phyloP scores from a whole-genome alignment of 2,329 filamentous ascomycete species.

The Fusarium sp. region DNA sequence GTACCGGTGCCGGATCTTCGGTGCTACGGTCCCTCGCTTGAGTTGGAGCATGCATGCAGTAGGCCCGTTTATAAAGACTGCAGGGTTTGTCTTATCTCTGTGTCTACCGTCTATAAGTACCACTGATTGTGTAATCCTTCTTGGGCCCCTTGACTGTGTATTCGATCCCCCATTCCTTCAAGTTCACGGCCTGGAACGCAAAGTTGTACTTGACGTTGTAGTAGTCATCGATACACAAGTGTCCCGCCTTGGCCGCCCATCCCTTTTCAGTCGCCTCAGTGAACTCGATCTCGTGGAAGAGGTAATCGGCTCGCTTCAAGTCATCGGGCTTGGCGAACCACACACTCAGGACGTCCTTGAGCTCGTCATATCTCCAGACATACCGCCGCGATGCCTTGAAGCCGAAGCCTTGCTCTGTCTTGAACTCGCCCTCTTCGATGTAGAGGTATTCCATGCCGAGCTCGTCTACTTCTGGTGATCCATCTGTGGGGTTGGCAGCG shows the following conservation, averaged over 20 bases:
- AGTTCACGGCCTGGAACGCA: conserved; percentile 66
- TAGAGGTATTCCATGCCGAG: conserved; percentile 73
- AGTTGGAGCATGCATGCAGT: background rate
- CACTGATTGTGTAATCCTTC: conserved; percentile 77
- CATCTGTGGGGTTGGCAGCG: conserved; percentile 31
- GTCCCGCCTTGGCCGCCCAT: conserved; percentile 74
- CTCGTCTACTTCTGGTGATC: conserved; percentile 42
- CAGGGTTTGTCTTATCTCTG: background rate
- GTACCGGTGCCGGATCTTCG: background rate
- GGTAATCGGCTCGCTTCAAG: conserved; percentile 71
- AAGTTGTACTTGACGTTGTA: conserved; percentile 80
- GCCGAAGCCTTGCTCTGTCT: conserved; percentile 63
- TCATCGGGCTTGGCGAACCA: conserved; percentile 80
- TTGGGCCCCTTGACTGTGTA: conserved; percentile 78
- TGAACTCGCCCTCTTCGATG: conserved; percentile 75
- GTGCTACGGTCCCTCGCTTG: background rate
- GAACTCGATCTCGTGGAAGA: conserved; percentile 82
- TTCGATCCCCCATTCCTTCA: conserved; percentile 69
- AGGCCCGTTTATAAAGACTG: background rate
- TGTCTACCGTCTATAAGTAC: conserved; percentile 60
- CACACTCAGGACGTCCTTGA: conserved; percentile 70
- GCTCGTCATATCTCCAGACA: conserved; percentile 77
- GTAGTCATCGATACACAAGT: conserved; percentile 78
- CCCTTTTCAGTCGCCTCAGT: conserved; percentile 52
- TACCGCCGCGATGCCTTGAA: conserved; percentile 76